These are phyloP conservation scores for Astraeus odoratus DNA, from an alignment of 768 basidiomycete species.

Conservation along the genomic window DNA sequence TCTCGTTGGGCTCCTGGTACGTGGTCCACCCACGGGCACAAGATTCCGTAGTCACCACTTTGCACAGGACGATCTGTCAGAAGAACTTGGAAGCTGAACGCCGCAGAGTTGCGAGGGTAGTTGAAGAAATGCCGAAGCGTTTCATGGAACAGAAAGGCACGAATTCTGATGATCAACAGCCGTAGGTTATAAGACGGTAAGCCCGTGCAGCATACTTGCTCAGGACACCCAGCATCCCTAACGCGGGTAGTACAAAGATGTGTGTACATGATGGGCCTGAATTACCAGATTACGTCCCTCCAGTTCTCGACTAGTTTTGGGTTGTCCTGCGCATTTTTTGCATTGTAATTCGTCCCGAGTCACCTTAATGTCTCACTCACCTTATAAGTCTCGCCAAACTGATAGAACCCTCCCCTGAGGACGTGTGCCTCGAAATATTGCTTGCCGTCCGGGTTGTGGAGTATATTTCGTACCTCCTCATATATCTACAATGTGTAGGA, in stretches of 20 bases:
- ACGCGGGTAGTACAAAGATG: too few species aligned
- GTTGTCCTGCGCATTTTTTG: constrained; percentile 42
- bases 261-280: not conserved
- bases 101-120: constrained; percentile 44
- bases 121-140: constrained; percentile 56
- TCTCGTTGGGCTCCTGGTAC: constrained; percentile 67
- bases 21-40: constrained; percentile 18
- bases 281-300: constrained; percentile 59
- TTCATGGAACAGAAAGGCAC: constrained; percentile 37
- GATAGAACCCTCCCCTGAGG: constrained; percentile 64
- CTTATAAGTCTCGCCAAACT: constrained; percentile 66
- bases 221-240: too few species aligned
- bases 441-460: constrained; percentile 35
- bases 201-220: too few species aligned
- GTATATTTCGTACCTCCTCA: constrained; percentile 49
- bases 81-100: constrained; percentile 48
- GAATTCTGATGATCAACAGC: constrained; percentile 7
- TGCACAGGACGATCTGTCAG: constrained; percentile 59
- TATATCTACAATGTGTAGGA: constrained; percentile 57
- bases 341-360: not conserved
- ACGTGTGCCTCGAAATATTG: constrained; percentile 54
- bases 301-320: constrained; percentile 70
- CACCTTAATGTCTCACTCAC: constrained; percentile 26
- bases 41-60: constrained; percentile 7
- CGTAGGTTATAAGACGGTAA: not conserved